These are phyloP conservation scores for Pythium phragmiticola DNA, from an alignment of 352 stramenopile species.

Conservation along the genomic window DNA sequence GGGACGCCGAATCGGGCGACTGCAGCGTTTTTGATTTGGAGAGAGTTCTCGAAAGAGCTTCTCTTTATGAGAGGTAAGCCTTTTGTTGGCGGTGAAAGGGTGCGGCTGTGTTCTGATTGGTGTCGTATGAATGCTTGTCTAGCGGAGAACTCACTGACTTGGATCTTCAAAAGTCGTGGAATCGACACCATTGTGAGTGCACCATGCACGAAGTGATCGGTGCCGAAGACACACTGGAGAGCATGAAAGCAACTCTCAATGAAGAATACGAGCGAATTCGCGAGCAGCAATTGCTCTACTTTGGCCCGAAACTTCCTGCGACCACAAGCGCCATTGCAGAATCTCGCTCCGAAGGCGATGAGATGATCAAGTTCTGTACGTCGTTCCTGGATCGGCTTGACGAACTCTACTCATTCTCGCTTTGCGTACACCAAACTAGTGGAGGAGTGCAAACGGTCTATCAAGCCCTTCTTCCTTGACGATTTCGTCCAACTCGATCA, in stretches of 20 bases:
- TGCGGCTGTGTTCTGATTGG: neutral
- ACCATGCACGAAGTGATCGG: constrained; percentile 11
- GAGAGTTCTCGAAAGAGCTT: constrained; percentile 13
- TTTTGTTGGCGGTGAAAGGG: neutral
- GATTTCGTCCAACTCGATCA: constrained; percentile 28
- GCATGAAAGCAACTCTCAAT: constrained; percentile 3
- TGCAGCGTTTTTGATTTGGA: constrained; percentile 10
- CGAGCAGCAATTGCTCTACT: constrained; percentile 7
- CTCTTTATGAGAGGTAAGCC: constrained; percentile 17
- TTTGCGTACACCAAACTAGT: constrained; percentile 11
- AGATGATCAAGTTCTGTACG: constrained; percentile 19
- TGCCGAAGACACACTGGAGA: constrained; percentile 11
- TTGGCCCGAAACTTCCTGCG: constrained; percentile 6
- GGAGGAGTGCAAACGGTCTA: constrained; percentile 29
- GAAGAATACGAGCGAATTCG: constrained; percentile 14
- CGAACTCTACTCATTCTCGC: neutral
- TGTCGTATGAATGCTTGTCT: neutral
- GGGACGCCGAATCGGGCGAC: neutral
- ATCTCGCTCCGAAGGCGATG: neutral
- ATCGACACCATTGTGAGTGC: constrained; percentile 4
- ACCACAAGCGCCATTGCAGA: neutral
- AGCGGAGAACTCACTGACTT: constrained; percentile 19
- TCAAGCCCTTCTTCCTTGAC: constrained; percentile 38
- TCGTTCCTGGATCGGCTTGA: neutral
- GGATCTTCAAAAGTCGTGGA: constrained; percentile 26